Evolutionary conservation across 2,329 filamentous ascomycete species (phyloP), one percentile per base, ranked within the genome.

Genomic region (Aspergillus niger): DNA sequence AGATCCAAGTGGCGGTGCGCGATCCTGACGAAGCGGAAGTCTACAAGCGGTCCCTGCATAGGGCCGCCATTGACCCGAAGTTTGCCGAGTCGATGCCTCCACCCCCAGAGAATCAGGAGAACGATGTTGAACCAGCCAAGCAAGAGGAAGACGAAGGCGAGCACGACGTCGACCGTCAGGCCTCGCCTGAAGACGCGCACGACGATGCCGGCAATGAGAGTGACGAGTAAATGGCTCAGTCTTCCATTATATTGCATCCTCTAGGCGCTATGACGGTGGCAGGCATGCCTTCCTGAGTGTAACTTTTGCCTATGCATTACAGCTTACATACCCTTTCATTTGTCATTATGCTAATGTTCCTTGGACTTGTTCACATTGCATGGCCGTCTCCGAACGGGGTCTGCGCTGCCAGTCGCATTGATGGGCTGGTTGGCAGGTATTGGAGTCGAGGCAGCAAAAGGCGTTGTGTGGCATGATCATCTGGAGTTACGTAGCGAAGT

Each of bases 1-100:
- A 81, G 62, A 77, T 86, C 44, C 81, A 85, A 65, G 74, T 85
- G 5, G 73, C 75, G 11, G 79, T 84, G 7, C 77, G 80, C 54
- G 82, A 85, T 57, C 80, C 83, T 0, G 77, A 80, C 47, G 80
- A 80, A 53, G 76, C 74, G 2, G 82, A 85, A 65, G 67, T 72
- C n/a, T 80, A 79, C 64, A 80, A 79, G 67, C 76, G 84, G 43
- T 71, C 76, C 30, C 68, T 73, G 32, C 76, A 80, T 57, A 74
- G 79, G 52, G 78, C 77, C 41, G 76, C 77, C 59, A 79, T 81
- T 57, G 82, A 85, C 60, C 74, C 75, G 0, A 74, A 74, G 50
- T 81, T 79, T 58, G 73, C 71, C 5, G 72, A 73, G 48, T 70
- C 67, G 4, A 69, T 79, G 60, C 74, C 74, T 11, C 69, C 74